phyloP scores from a whole-genome alignment of 495 filamentous ascomycete species.

The Copromyces sp. region DNA sequence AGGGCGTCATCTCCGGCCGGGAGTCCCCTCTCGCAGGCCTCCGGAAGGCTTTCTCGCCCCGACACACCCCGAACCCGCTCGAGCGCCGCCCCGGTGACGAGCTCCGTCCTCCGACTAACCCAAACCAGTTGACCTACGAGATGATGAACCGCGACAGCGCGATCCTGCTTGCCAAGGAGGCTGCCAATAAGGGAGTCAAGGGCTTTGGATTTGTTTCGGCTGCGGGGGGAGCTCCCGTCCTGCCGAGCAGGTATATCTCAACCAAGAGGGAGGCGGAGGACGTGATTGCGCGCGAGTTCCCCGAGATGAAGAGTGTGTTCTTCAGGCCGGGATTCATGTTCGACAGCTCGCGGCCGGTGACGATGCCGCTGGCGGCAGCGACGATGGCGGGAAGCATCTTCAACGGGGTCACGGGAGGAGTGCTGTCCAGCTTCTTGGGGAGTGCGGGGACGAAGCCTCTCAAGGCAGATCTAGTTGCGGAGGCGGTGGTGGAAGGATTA shows the following conservation, averaged over 20 bases:
- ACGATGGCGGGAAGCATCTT: conserved; percentile 57
- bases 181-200: conserved; percentile 48
- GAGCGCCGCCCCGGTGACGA: conserved; percentile 43
- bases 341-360: conserved; percentile 70
- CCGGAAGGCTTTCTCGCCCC: conserved; percentile 60
- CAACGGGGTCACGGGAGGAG: conserved; percentile 64
- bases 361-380: conserved; percentile 69
- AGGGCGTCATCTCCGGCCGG: conserved; percentile 72
- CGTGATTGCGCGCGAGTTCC: conserved; percentile 59
- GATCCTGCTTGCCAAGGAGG: conserved; percentile 77
- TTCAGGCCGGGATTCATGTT: conserved; percentile 82
- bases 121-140: conserved; percentile 86
- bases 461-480: conserved; percentile 73
- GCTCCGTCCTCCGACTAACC: conserved; percentile 3
- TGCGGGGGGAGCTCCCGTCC: conserved; percentile 68
- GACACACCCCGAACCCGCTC: conserved; percentile 58
- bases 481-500: conserved; percentile 74
- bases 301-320: conserved; percentile 68
- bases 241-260: conserved; percentile 76
- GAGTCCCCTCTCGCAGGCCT: conserved; percentile 69
- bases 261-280: conserved; percentile 89
- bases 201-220: conserved; percentile 84
- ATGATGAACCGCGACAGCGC: conserved; percentile 89
- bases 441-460: conserved; percentile 81
- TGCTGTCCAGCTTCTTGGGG: conserved; percentile 62